These are phyloP conservation scores for Aspergillus sp. DNA, from an alignment of 2,329 filamentous ascomycete genomes.

Conservation along the genomic window DNA sequence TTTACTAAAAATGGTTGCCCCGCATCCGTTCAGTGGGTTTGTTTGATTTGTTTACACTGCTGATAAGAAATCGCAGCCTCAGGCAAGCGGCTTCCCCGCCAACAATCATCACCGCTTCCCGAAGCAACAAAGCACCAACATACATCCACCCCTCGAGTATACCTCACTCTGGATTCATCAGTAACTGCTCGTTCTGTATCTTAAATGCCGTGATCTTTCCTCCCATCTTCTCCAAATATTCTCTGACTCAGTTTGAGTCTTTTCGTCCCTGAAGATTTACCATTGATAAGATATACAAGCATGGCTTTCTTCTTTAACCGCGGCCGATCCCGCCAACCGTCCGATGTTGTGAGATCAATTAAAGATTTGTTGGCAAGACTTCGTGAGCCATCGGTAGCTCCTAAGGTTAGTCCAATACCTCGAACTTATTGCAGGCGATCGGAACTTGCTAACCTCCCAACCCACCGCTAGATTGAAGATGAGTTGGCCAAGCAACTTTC, in stretches of 20 bases:
- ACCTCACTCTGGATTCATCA: neutral
- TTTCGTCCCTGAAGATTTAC: constrained; percentile 10
- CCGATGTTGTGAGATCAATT: constrained; percentile 62
- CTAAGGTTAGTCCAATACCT: constrained; percentile 51
- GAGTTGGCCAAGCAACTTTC: constrained; percentile 81
- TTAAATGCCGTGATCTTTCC: neutral
- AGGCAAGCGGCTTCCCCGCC: constrained; percentile 22
- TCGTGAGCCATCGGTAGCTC: constrained; percentile 56
- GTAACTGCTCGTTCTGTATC: neutral
- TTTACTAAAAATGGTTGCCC: constrained; percentile 20
- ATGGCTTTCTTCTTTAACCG: constrained; percentile 73
- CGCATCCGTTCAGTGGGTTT: constrained; percentile 15
- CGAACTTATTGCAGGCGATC: constrained; percentile 2
- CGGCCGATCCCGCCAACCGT: constrained; percentile 60
- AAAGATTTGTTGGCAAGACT: constrained; percentile 64
- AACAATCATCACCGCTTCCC: constrained; percentile 23
- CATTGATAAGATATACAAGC: constrained; percentile 17
- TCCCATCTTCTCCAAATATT: neutral
- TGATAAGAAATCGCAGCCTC: constrained; percentile 14
- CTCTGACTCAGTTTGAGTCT: constrained; percentile 4
- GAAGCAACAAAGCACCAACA: constrained; percentile 4
- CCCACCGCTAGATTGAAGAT: constrained; percentile 66
- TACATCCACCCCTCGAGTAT: constrained; percentile 4
- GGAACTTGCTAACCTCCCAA: constrained; percentile 21
- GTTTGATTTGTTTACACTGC: constrained; percentile 23